Percentiles rank a stretch among this genome's conserved stretches.
Conservation (phyloP, 1,284 basidiomycete species). For the Ganoderma sinense region DNA sequence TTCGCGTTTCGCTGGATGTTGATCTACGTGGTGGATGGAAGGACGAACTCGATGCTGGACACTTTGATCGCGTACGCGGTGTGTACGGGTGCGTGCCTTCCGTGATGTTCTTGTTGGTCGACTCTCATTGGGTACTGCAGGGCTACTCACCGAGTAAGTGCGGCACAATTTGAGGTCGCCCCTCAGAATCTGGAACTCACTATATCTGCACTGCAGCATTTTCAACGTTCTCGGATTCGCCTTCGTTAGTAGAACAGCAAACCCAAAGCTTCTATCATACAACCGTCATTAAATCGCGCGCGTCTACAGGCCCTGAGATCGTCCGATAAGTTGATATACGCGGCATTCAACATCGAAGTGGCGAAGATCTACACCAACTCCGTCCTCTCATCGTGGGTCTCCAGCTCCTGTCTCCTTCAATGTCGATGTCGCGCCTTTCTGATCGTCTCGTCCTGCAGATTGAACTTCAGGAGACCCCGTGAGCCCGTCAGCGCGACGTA, state of each 20-base stretch:
- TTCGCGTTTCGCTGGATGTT: neutral
- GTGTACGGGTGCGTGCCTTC: neutral
- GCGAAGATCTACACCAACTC: conserved; percentile 1
- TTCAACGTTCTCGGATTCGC: neutral
- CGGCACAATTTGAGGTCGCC: rapidly evolving
- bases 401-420: neutral
- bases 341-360: neutral
- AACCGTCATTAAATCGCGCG: neutral
- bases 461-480: neutral
- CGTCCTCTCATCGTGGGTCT: neutral
- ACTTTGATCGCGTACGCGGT: conserved; percentile 4
- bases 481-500: neutral
- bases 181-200: neutral
- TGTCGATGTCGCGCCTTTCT: neutral
- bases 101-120: neutral
- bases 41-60: conserved; percentile 9
- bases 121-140: neutral
- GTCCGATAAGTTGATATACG: neutral
- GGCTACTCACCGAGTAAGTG: neutral
- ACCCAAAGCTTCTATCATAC: neutral
- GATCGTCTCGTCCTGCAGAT: neutral
- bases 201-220: neutral
- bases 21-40: neutral
- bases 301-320: neutral
- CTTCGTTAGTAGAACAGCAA: neutral